A percentile compares a stretch with the other conserved stretches of the same genome.
phyloP scores from a whole-genome alignment of 257 asterid species.

The Nicotiana otophora region DNA sequence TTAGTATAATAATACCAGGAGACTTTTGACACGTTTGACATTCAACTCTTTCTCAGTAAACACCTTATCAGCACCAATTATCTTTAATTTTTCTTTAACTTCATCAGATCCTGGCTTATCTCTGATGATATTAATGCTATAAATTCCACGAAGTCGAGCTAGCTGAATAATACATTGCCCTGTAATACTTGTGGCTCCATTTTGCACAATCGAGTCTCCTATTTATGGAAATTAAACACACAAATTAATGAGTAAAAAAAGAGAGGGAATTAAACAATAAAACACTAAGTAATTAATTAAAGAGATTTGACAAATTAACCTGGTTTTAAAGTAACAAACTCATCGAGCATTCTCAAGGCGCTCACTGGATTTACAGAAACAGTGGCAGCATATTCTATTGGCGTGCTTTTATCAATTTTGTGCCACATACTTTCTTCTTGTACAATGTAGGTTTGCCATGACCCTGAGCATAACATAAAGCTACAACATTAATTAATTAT shows the following conservation, averaged over 20 bases:
- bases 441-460: slow-evolving; percentile 90
- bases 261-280: not conserved
- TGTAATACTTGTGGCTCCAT: slow-evolving; percentile 91
- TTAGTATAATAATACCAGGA: slow-evolving; percentile 45
- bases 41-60: slow-evolving; percentile 71
- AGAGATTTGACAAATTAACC: slow-evolving; percentile 26
- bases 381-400: slow-evolving; percentile 79
- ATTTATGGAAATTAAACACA: not conserved
- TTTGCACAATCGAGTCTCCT: slow-evolving; percentile 90
- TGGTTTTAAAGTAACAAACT: slow-evolving; percentile 64
- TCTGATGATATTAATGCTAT: slow-evolving; percentile 63
- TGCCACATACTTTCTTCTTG: slow-evolving; percentile 79
- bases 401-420: slow-evolving; percentile 60
- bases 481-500: not conserved
- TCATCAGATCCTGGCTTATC: slow-evolving; percentile 86
- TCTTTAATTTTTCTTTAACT: slow-evolving; percentile 56
- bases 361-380: slow-evolving; percentile 81
- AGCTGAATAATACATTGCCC: slow-evolving; percentile 94
- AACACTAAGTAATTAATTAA: slow-evolving; percentile 4
- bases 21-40: slow-evolving; percentile 55
- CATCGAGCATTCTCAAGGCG: slow-evolving; percentile 88
- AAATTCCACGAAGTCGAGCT: slow-evolving; percentile 69
- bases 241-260: not conserved
- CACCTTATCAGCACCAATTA: slow-evolving; percentile 78
- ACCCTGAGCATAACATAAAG: slow-evolving; percentile 35